Conservation (phyloP, 2,329 filamentous ascomycete genomes). For the Phyllosticta citrichinensis region DNA sequence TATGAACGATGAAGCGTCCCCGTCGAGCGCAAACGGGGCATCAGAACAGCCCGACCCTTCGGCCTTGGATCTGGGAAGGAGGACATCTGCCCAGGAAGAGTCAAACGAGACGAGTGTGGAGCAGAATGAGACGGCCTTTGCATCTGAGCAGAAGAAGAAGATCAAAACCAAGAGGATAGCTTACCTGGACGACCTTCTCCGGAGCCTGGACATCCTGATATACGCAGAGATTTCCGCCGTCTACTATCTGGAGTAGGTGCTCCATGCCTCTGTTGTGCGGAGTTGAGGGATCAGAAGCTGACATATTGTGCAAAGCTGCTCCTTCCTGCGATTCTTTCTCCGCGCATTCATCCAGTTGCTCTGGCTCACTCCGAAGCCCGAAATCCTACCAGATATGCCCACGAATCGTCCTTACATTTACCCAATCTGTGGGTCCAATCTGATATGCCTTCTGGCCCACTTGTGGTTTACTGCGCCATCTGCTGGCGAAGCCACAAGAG, state of each 20-base stretch:
- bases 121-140: slow-evolving; percentile 12
- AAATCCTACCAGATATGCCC: slow-evolving; percentile 40
- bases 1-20: slow-evolving; percentile 31
- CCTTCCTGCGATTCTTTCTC: slow-evolving; percentile 45
- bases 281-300: not conserved
- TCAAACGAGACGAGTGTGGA: not conserved
- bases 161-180: slow-evolving; percentile 26
- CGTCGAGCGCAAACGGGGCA: slow-evolving; percentile 16
- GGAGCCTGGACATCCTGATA: slow-evolving; percentile 48
- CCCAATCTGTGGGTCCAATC: slow-evolving; percentile 44
- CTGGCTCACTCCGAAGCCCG: slow-evolving; percentile 49
- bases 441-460: slow-evolving; percentile 48
- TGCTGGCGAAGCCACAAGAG: slow-evolving; percentile 38
- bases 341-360: slow-evolving; percentile 47
- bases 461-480: slow-evolving; percentile 29
- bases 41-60: not conserved
- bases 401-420: slow-evolving; percentile 44
- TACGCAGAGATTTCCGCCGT: slow-evolving; percentile 52
- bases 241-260: slow-evolving; percentile 53
- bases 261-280: not conserved
- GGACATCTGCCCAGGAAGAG: not conserved
- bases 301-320: slow-evolving; percentile 36
- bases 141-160: slow-evolving; percentile 20
- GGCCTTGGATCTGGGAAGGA: not conserved
- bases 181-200: slow-evolving; percentile 45